Base-by-base conservation (phyloP, 164 flowering plant species). In the Vitis labrusca region DNA sequence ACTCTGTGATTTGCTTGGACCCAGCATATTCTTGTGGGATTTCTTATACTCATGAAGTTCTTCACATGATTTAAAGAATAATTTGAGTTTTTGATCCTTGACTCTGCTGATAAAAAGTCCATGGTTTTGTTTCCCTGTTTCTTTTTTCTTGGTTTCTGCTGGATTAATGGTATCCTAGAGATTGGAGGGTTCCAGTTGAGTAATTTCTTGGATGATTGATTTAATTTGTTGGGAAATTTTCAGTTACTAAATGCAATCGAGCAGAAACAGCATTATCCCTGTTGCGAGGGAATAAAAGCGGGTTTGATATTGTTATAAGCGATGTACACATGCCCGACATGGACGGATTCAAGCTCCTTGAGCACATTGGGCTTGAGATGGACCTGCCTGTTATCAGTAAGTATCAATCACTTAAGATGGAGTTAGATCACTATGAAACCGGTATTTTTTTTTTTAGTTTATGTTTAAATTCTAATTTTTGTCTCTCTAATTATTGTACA, bases 251-350 rank as follows among this genome's bases (percentile, higher is more conserved):
- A 23, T 90, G 93, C 76, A 71, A 82, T 47, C 74, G 87, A 54
- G 96, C 97, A 0, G 86, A 76, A 68, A 29, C 32, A 15, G 98
- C 97, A 2, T 50, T 94, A 61, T 54, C 82, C 0, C 16, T 80
- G 63, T 91, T 94, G 14, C 71, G 91, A 68, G 86, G 84, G 70
- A 84, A 80, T 72, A 90, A 70, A 58, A 74, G 76, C 51, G 84
- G 85, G 23, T 94, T 76, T 27, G 97, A 94, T 76, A 71, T 94
- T n/a, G 93, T 91, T 52, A 71, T 91, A 58, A 91, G 97, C 56
- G 98, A 94, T 74, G 98, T 94, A 3, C 96, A 91, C 77, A 91
- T 93, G 98, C 98, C 97, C 0, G 97, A 90, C 74, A 91, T 94
- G 97, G 91, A 94, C 65, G 98, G 98, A 57, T 94, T 90, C 81